phyloP scores from a whole-genome alignment of 163 green algal species.

The Prototheca cutis region DNA sequence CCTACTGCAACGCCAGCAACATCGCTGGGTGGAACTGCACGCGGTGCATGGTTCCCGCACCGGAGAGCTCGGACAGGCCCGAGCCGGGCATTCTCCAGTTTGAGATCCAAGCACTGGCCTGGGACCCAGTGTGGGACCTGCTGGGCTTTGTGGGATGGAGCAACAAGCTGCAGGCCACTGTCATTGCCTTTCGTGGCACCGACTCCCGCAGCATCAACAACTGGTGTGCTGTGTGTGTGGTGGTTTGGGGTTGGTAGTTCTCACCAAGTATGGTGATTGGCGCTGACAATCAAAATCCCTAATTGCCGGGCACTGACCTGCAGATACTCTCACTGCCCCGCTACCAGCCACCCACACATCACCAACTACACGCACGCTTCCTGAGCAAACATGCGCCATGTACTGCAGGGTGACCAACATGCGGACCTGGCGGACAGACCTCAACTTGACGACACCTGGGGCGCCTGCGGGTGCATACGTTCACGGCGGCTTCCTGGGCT shows the following conservation, averaged over 20 bases:
- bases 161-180: constrained; percentile 37
- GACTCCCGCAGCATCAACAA: constrained; percentile 63
- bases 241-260: too few species aligned
- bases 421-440: constrained; percentile 53
- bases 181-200: constrained; percentile 69
- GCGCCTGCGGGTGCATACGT: constrained; percentile 38
- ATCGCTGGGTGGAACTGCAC: constrained; percentile 67
- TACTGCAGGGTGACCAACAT: constrained; percentile 65
- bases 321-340: too few species aligned
- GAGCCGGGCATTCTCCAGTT: background rate
- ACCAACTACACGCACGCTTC: too few species aligned
- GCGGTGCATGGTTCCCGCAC: constrained; percentile 29
- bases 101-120: constrained; percentile 3
- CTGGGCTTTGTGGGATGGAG: constrained; percentile 59
- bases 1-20: constrained; percentile 58
- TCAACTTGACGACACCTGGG: constrained; percentile 29
- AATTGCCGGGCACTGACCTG: too few species aligned
- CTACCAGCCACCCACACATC: too few species aligned
- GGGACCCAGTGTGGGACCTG: constrained; percentile 55
- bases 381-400: too few species aligned
- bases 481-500: constrained; percentile 69
- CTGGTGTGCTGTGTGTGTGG: constrained; percentile 45
- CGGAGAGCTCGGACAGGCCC: too few species aligned
- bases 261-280: too few species aligned
- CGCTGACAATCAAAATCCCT: too few species aligned